Percentiles rank a stretch among this genome's conserved stretches.
Conservation (phyloP, 2,329 filamentous ascomycete species). For the Talaromyces atroroseus region DNA sequence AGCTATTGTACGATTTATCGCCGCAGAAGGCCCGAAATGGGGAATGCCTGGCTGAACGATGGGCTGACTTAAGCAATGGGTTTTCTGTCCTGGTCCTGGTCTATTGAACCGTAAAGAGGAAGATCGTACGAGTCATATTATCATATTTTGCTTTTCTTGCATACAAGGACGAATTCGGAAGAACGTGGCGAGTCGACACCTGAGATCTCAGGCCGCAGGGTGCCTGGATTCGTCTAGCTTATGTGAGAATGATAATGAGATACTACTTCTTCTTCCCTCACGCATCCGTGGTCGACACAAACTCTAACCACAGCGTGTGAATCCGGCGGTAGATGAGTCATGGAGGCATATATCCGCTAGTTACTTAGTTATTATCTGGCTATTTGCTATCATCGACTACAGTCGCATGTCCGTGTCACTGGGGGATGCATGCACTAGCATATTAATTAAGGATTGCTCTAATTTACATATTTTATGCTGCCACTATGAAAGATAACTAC, state of each 20-base stretch:
- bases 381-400: not conserved
- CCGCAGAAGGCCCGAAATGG: slow-evolving; percentile 8
- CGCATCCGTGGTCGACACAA: not conserved
- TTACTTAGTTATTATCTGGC: not conserved
- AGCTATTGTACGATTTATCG: not conserved
- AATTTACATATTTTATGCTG: too few species aligned
- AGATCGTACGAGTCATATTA: not conserved
- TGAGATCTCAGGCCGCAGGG: not conserved
- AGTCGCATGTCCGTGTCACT: not conserved
- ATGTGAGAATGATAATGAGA: not conserved
- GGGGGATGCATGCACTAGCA: too few species aligned
- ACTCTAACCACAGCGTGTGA: not conserved
- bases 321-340: not conserved
- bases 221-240: not conserved
- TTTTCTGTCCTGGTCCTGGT: too few species aligned
- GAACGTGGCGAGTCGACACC: not conserved
- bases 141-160: not conserved
- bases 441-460: too few species aligned
- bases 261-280: not conserved
- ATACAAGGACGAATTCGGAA: not conserved
- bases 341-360: too few species aligned
- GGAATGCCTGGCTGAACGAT: not conserved
- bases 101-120: not conserved
- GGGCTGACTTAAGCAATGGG: slow-evolving; percentile 8
- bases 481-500: not conserved